These are phyloP conservation scores for Trichoderma polysporum DNA, from an alignment of 2,329 filamentous ascomycete genomes.

Conservation along the genomic window DNA sequence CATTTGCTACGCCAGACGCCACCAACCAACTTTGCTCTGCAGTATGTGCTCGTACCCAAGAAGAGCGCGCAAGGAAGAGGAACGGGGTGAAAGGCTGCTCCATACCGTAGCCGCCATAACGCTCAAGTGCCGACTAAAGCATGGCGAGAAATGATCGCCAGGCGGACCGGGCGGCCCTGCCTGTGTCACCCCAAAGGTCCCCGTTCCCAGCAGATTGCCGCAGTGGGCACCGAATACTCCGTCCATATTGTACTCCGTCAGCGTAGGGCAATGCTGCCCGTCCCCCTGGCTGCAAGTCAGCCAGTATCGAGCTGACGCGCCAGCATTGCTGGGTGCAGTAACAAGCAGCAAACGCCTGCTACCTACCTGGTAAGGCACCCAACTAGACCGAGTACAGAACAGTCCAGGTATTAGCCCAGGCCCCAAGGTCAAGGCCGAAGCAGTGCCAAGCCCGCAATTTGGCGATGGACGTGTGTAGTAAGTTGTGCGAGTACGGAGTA, in stretches of 20 bases:
- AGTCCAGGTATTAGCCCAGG: too few species aligned
- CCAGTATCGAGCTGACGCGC: not conserved
- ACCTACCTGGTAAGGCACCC: too few species aligned
- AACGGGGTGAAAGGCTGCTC: not conserved
- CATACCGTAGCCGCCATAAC: not conserved
- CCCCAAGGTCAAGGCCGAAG: not conserved
- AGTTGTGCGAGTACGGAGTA: not conserved
- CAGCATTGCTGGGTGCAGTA: not conserved
- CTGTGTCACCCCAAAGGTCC: not conserved
- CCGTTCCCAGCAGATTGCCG: constrained; percentile 19
- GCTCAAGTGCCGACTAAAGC: constrained; percentile 7
- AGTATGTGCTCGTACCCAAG: not conserved
- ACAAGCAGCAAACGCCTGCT: not conserved
- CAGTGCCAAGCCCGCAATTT: not conserved
- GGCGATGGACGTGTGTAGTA: not conserved
- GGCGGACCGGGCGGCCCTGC: constrained; percentile 14
- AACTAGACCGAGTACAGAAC: too few species aligned
- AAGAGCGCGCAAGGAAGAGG: not conserved
- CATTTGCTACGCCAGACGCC: constrained; percentile 1
- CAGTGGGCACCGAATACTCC: not conserved
- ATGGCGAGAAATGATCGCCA: constrained; percentile 9
- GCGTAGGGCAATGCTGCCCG: not conserved
- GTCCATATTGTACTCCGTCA: not conserved
- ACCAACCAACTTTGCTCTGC: not conserved
- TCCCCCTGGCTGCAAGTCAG: constrained; percentile 19